These are phyloP conservation scores for Kuraishia floccosa DNA, from an alignment of 805 yeast species.

Conservation along the genomic window DNA sequence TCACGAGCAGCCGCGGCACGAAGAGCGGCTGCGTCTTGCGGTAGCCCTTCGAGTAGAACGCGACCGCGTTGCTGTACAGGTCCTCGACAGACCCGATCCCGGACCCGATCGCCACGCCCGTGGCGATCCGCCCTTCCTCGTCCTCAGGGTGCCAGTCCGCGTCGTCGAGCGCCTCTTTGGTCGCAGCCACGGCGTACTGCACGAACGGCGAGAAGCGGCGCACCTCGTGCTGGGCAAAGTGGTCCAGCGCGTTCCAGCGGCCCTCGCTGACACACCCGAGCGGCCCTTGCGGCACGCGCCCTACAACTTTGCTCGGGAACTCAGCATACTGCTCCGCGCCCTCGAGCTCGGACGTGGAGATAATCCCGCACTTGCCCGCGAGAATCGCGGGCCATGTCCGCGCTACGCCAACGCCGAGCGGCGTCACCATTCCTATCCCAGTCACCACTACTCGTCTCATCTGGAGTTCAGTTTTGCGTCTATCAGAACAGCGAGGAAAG, in stretches of 20 bases:
- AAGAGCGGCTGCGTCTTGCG: constrained; percentile 75
- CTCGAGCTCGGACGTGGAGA: constrained; percentile 35
- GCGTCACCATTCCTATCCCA: constrained; percentile 81
- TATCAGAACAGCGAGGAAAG: not conserved
- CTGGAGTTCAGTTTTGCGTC: not conserved
- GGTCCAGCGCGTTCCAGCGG: constrained; percentile 40
- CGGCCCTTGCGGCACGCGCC: constrained; percentile 50
- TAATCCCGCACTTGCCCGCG: constrained; percentile 42
- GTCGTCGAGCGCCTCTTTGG: constrained; percentile 66
- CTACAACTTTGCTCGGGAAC: constrained; percentile 68
- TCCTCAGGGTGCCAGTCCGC: constrained; percentile 39
- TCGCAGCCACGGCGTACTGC: constrained; percentile 69
- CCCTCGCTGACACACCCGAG: constrained; percentile 21
- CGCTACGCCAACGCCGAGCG: constrained; percentile 64
- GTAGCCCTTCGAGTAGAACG: constrained; percentile 39
- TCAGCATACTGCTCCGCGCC: constrained; percentile 33
- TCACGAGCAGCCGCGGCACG: constrained; percentile 71
- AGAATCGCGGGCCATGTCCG: constrained; percentile 44
- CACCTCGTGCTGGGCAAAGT: constrained; percentile 33
- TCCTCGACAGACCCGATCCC: constrained; percentile 87
- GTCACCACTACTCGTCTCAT: constrained; percentile 79
- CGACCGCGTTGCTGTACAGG: constrained; percentile 48
- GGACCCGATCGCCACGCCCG: constrained; percentile 85
- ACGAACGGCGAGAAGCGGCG: constrained; percentile 62
- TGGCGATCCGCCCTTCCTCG: constrained; percentile 20